Percentiles rank a stretch among this genome's conserved stretches.
Evolutionary conservation across 2,329 filamentous ascomycete genomes (phyloP).

Genomic region (Penicillium sp.): DNA sequence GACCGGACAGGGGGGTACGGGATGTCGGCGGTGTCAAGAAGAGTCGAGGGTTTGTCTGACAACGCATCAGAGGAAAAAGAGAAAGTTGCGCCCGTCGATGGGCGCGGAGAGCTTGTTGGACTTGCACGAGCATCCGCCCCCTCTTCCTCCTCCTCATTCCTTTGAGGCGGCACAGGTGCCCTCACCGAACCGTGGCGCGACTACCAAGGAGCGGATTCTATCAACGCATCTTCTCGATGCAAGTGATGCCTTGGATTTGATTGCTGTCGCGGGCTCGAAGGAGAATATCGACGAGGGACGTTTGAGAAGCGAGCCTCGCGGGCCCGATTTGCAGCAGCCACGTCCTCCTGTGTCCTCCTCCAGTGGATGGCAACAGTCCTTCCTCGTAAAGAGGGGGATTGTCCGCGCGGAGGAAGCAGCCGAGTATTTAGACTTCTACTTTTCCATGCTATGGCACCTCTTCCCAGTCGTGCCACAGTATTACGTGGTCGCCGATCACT

Average conservation of each 20-base stretch:
- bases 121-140: neutral
- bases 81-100: neutral
- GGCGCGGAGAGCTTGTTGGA: neutral
- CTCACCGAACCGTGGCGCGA: neutral
- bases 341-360: neutral
- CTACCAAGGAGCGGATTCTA: conserved; percentile 10
- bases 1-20: neutral
- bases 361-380: neutral
- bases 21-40: neutral
- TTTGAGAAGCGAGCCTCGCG: neutral
- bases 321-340: neutral
- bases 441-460: conserved; percentile 7
- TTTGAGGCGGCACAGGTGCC: neutral
- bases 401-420: neutral
- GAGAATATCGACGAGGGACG: neutral
- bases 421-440: conserved; percentile 13
- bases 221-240: conserved; percentile 13
- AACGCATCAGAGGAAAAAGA: conserved; percentile 7
- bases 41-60: conserved; percentile 1
- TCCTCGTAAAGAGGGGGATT: conserved; percentile 9
- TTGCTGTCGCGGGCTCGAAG: conserved; percentile 7
- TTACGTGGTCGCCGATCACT: conserved; percentile 1
- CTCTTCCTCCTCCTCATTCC: too few relatives aligned
- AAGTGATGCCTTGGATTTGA: conserved; percentile 10
- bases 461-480: conserved; percentile 6